Evolutionary conservation across 1,139 yeast genomes (phyloP), one percentile per base, ranked within the genome.

Genomic region (Yarrowia galli): DNA sequence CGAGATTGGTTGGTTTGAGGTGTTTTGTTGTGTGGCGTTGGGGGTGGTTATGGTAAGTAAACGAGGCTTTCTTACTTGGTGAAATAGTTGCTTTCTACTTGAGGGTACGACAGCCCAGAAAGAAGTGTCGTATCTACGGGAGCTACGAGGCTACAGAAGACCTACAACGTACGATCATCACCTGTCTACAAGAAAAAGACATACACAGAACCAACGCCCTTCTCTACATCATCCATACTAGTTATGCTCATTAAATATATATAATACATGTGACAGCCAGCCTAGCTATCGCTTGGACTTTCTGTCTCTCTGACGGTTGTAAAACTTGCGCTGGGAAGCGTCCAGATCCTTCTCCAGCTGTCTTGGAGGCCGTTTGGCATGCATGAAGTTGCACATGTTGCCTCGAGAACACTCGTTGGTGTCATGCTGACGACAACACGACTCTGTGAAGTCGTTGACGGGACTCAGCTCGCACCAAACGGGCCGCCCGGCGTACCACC

Each of bases 341-440:
- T 75, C 77, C 68, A 89, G 75, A 22, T 78, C 79, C 23, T 75
- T 75, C 61, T 80, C 77, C 42, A 89, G 74, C 22, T 75, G 79
- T 16, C 76, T 74, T 1, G 84, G 77, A 0, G 96, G 93, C 48
- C 83, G 79, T 71, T 88, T 82, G 1, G 89, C 83, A 77, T 93
- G 98, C 85, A 92, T 89, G 77, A 91, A 92, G 77, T 93, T 93
- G 77, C 98, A 93, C 73, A 84, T 84, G 40, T 89, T 92, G 0
- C 92, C 95, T 75, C 98, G 83, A 35, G 83, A 84, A 76, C 98
- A 93, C 38, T 79, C 79, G 49, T 82, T 77, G 6, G 82, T 79
- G 65, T 88, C 92, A 74, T 89, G 87, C 68, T 90, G 92, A 43
- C 85, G 79, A 75, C 98, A 93, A 68, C 87, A 84, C 16, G 97